A percentile compares a stretch with the other conserved stretches of the same genome.
phyloP scores from a whole-genome alignment of 2,329 filamentous ascomycete species.

The Alternaria sp. region DNA sequence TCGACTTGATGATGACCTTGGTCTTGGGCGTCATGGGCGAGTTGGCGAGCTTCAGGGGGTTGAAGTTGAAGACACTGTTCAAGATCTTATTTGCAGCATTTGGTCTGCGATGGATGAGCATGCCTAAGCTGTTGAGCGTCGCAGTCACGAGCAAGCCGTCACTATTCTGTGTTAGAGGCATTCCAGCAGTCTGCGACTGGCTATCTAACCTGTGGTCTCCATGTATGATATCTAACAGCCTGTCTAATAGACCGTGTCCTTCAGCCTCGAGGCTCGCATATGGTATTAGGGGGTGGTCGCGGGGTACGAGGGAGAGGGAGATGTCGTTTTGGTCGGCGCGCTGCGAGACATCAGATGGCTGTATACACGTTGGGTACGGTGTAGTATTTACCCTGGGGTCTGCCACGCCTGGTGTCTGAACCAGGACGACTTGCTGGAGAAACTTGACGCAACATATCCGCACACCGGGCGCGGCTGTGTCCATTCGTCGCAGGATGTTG shows the following conservation, averaged over 20 bases:
- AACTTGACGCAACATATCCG: slow-evolving; percentile 98
- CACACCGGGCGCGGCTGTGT: slow-evolving; percentile 76
- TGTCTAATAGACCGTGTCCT: slow-evolving; percentile 86
- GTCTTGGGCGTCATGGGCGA: slow-evolving; percentile 78
- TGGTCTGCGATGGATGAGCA: slow-evolving; percentile 82
- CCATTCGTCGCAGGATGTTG: slow-evolving; percentile 88
- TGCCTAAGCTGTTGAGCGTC: slow-evolving; percentile 85
- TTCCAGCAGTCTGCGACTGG: slow-evolving; percentile 17
- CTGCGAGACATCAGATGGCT: slow-evolving; percentile 57
- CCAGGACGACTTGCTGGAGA: slow-evolving; percentile 88
- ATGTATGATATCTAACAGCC: slow-evolving; percentile 84
- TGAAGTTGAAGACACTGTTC: slow-evolving; percentile 86
- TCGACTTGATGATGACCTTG: slow-evolving; percentile 86
- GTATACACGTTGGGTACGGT: slow-evolving; percentile 13
- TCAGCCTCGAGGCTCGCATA: slow-evolving; percentile 88
- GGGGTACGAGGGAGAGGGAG: slow-evolving; percentile 83
- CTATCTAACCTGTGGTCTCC: slow-evolving; percentile 79
- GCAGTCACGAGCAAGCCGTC: slow-evolving; percentile 90
- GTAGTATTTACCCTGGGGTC: slow-evolving; percentile 76
- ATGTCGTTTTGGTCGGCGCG: slow-evolving; percentile 80
- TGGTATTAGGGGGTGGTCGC: slow-evolving; percentile 81
- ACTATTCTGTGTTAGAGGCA: slow-evolving; percentile 59
- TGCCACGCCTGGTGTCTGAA: slow-evolving; percentile 85
- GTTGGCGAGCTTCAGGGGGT: slow-evolving; percentile 82
- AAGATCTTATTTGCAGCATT: slow-evolving; percentile 85